A percentile compares a stretch with the other conserved stretches of the same genome.
Conservation (phyloP, 345 rosid genomes). For the Draba incana region DNA sequence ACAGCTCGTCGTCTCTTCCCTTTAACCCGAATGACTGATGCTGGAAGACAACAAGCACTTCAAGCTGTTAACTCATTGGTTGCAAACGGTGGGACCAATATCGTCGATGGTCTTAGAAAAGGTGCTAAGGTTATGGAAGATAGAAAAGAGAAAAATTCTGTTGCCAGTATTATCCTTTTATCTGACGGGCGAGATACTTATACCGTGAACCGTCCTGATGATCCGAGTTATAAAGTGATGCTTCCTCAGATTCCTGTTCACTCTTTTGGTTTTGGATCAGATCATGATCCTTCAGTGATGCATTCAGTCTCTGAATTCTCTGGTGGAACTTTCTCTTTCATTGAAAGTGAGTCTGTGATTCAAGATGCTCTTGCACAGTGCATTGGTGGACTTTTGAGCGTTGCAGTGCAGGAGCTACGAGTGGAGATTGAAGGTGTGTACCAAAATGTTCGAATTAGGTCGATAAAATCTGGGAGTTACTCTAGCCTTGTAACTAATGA, state of each 20-base stretch:
- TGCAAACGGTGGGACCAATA: conserved; percentile 90
- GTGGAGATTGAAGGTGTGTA: conserved; percentile 58
- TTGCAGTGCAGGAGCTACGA: conserved; percentile 75
- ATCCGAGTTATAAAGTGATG: conserved; percentile 56
- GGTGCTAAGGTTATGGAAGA: conserved; percentile 84
- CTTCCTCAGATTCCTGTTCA: conserved; percentile 83
- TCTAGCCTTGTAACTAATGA: conserved; percentile 50
- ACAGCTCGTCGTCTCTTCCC: conserved; percentile 81
- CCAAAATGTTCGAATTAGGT: conserved; percentile 48
- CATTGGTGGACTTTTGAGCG: conserved; percentile 92
- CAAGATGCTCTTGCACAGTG: conserved; percentile 97
- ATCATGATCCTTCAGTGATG: conserved; percentile 85
- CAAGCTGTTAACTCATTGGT: conserved; percentile 80
- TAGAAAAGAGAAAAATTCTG: conserved; percentile 70
- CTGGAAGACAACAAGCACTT: conserved; percentile 77
- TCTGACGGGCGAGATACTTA: conserved; percentile 90
- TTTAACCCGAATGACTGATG: conserved; percentile 65
- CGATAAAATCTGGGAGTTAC: conserved; percentile 78
- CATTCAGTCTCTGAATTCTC: conserved; percentile 80
- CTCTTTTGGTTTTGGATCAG: conserved; percentile 84
- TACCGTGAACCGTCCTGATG: conserved; percentile 48
- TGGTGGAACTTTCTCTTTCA: conserved; percentile 90
- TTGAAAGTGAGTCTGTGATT: conserved; percentile 73
- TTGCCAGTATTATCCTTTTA: conserved; percentile 70
- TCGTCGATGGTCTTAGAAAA: conserved; percentile 80